A percentile compares a stretch with the other conserved stretches of the same genome.
Conservation (phyloP, 495 filamentous ascomycete species). For the Podospora bellae-mahoneyi region DNA sequence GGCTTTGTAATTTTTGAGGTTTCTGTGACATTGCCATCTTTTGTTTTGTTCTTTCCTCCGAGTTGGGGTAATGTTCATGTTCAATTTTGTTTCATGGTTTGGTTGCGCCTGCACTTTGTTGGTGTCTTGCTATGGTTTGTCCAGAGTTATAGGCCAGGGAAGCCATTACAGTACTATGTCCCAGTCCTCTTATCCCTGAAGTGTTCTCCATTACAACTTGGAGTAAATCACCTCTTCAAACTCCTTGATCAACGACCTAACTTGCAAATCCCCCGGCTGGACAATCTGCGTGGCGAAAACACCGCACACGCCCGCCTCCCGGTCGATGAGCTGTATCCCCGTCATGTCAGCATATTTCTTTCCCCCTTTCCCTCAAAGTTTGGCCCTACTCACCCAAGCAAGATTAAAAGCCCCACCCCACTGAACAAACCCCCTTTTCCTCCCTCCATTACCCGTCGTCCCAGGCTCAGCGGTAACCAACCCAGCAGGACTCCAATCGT, state of each 20-base stretch:
- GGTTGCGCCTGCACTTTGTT: no score
- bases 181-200: no score
- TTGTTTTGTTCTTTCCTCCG: no score
- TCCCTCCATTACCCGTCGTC: conserved; percentile 18
- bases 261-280: conserved; percentile 26
- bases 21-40: not conserved
- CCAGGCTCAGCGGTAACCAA: conserved; percentile 26
- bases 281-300: conserved; percentile 34
- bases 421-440: conserved; percentile 33
- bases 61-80: no score
- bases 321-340: conserved; percentile 35
- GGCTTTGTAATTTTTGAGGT: no score
- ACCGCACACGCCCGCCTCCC: conserved; percentile 32
- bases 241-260: conserved; percentile 27
- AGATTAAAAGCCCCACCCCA: conserved; percentile 38
- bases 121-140: no score
- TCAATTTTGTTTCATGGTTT: no score
- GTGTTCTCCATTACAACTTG: conserved; percentile 7
- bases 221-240: conserved; percentile 35
- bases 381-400: conserved; percentile 29
- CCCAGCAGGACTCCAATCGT: conserved; percentile 36
- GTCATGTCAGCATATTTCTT: conserved; percentile 10
- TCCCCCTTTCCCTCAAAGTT: not conserved
- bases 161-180: no score
- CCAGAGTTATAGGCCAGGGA: no score